These are phyloP conservation scores for Lagenaria siceraria DNA, from an alignment of 306 rosid species.

Conservation along the genomic window DNA sequence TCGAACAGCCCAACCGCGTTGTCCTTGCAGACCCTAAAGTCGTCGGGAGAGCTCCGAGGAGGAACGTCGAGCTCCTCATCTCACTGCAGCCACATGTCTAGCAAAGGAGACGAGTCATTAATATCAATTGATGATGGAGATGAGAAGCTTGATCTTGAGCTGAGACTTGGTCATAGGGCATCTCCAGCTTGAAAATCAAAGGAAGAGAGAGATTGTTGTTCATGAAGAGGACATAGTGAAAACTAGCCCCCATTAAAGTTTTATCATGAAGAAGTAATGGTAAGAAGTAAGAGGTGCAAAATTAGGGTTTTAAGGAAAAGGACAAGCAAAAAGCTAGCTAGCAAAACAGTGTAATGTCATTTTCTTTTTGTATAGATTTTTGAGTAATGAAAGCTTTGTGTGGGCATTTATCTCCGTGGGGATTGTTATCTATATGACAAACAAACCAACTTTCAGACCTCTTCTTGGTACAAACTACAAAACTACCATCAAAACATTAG, in stretches of 20 bases:
- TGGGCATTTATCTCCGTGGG: conserved; percentile 69
- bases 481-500: neutral
- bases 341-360: conserved; percentile 80
- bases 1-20: conserved; percentile 16
- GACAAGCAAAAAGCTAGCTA: conserved; percentile 15
- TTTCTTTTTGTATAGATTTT: conserved; percentile 37
- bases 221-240: neutral
- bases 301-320: conserved; percentile 31
- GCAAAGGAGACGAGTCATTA: conserved; percentile 3
- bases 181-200: conserved; percentile 1
- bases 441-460: neutral
- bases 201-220: neutral
- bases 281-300: neutral
- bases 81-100: neutral
- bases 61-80: neutral
- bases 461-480: neutral
- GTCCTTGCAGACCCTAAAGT: conserved; percentile 13
- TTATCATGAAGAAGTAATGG: neutral
- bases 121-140: conserved; percentile 3
- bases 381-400: conserved; percentile 22
- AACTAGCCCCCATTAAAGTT: neutral
- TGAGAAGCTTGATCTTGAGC: conserved; percentile 85
- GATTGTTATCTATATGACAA: conserved; percentile 22
- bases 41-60: neutral
- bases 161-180: conserved; percentile 60